A percentile compares a stretch with the other conserved stretches of the same genome.
phyloP scores from a whole-genome alignment of 345 rosid genomes.

The Brassica carinata region DNA sequence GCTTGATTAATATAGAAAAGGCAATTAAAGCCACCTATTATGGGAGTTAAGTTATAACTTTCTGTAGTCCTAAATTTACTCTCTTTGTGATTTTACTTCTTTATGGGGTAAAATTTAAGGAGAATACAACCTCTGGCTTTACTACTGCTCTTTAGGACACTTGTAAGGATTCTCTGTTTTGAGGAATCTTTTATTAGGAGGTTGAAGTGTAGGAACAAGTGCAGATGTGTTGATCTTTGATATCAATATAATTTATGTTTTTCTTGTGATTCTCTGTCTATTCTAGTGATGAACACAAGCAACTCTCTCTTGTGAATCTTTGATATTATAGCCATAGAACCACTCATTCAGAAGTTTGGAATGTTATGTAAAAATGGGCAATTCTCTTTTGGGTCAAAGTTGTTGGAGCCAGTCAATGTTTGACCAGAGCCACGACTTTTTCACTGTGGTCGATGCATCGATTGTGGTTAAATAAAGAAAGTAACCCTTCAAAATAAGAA shows the following conservation, averaged over 20 bases:
- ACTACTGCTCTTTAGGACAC: constrained; percentile 4
- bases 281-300: neutral
- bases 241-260: constrained; percentile 13
- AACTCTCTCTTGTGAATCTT: neutral
- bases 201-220: constrained; percentile 24
- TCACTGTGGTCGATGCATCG: constrained; percentile 29
- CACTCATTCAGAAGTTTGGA: neutral
- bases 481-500: neutral
- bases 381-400: constrained; percentile 27
- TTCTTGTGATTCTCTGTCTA: neutral
- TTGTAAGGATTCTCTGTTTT: constrained; percentile 33
- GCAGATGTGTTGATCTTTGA: constrained; percentile 41
- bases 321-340: neutral
- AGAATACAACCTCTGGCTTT: constrained; percentile 43
- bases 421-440: constrained; percentile 21
- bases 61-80: constrained; percentile 11
- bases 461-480: constrained; percentile 3
- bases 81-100: neutral
- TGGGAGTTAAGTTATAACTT: constrained; percentile 17
- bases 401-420: constrained; percentile 32
- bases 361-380: constrained; percentile 2
- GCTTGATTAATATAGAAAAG: constrained; percentile 27
- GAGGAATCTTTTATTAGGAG: constrained; percentile 29
- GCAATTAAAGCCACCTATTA: constrained; percentile 36
- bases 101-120: constrained; percentile 20